phyloP scores from a whole-genome alignment of 345 rosid genomes.

The Eutrema yunnanense region DNA sequence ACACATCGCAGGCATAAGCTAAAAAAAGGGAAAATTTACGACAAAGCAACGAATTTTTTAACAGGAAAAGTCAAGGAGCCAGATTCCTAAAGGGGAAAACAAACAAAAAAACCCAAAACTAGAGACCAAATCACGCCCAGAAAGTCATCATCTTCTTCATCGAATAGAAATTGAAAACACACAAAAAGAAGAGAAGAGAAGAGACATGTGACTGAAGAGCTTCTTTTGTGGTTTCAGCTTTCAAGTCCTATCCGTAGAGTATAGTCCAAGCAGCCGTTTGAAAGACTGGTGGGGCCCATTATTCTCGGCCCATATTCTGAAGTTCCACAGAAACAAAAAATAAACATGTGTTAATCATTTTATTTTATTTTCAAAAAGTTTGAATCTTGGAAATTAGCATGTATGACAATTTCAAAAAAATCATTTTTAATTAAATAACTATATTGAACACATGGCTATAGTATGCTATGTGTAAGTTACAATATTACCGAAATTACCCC shows the following conservation, averaged over 20 bases:
- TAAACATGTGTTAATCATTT: neutral
- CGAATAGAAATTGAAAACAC: neutral
- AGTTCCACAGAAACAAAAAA: neutral
- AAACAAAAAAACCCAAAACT: neutral
- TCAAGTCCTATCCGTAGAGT: neutral
- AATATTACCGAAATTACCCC: too few relatives aligned
- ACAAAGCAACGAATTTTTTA: conserved; percentile 20
- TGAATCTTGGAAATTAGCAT: too few relatives aligned
- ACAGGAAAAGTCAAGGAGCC: neutral
- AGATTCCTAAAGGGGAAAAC: neutral
- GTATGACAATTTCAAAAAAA: too few relatives aligned
- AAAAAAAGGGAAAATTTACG: neutral
- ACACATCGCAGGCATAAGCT: conserved; percentile 10
- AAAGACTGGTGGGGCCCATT: neutral
- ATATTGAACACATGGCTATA: too few relatives aligned
- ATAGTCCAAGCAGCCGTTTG: neutral
- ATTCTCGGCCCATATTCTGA: neutral
- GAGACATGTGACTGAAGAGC: conserved; percentile 15
- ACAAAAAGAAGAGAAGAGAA: neutral
- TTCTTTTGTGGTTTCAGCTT: neutral
- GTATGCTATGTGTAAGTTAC: too few relatives aligned
- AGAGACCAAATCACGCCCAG: neutral
- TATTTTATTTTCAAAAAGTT: neutral
- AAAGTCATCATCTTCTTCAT: neutral
- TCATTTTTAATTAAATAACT: too few relatives aligned